Base-by-base conservation (phyloP, 352 stramenopile species). In the Phytophthora cactorum region DNA sequence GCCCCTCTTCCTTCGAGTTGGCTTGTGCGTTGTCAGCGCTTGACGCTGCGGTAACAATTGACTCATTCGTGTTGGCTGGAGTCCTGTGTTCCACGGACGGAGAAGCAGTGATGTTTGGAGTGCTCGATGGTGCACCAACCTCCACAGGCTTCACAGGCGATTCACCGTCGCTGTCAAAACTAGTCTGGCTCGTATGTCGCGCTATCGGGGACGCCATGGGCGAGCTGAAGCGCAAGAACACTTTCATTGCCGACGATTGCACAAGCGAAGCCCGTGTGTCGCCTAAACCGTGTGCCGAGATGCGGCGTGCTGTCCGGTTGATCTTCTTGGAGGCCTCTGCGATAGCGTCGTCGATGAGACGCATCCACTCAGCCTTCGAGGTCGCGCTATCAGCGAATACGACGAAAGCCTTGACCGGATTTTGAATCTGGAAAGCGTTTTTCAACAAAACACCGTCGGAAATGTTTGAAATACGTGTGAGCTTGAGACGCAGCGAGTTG, bases 401-500 rank as follows among this genome's bases (percentile, higher is more conserved):
- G 10, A 92, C 82, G 59, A 96, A 95, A 11, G 87, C 92, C 59
- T 96, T 95, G 63, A 88, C 68, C 0, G 87, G 87, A 54, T 95
- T 96, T 36, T 87, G 78, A 56, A 96, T 92, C 52, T 96, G 87
- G 52, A 96, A 96, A 1, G 84, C 87, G 59, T 95, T 72, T 55
- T 92, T 92, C 52, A 74, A 74, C 64, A 96, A 63, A 29, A 90
- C 66, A 6, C 64, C 88, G 41, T 95, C 86, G 1, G 84, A 27
- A 14, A 96, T 78, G 49, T 95, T 88, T 7, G 75, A 88, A 52
- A 96, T 78, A n/a, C 87, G 84, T 22, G 84, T 95, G 25, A 95
- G 74, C 44, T 93, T 93, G 22, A 96, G 74, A 8, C 88, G 87
- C 22, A 96, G 70, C 5, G 85, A 91, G 49, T 95, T 92, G 73